phyloP scores from a whole-genome alignment of 2,329 filamentous ascomycete genomes.

The Bipolaris zeicola region DNA sequence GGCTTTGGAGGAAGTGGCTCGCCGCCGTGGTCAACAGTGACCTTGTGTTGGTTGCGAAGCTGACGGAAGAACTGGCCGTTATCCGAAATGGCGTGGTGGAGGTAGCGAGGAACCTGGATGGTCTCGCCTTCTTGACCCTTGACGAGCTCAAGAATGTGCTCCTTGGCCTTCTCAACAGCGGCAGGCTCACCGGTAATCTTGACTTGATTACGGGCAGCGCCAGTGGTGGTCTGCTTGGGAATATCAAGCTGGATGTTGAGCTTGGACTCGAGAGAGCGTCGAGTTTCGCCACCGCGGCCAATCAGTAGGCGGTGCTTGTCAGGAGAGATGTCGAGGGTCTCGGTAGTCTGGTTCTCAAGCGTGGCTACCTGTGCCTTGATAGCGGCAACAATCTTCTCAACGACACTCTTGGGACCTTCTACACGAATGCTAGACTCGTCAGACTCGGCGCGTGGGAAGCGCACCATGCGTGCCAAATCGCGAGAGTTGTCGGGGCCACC shows the following conservation, averaged over 20 bases:
- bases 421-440: conserved; percentile 84
- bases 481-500: conserved; percentile 88
- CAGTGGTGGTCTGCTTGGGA: conserved; percentile 72
- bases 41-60: conserved; percentile 81
- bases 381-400: conserved; percentile 83
- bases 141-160: conserved; percentile 76
- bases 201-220: conserved; percentile 79
- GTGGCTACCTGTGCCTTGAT: conserved; percentile 84
- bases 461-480: conserved; percentile 84
- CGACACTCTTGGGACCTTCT: conserved; percentile 81
- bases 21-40: conserved; percentile 90
- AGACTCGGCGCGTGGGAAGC: conserved; percentile 88
- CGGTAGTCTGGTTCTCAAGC: conserved; percentile 80
- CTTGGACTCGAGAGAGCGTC: conserved; percentile 81
- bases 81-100: conserved; percentile 85
- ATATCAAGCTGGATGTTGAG: conserved; percentile 90
- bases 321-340: conserved; percentile 78
- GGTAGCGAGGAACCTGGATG: conserved; percentile 77
- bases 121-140: conserved; percentile 90
- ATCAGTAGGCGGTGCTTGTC: conserved; percentile 92
- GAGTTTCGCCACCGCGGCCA: conserved; percentile 85
- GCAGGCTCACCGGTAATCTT: conserved; percentile 81
- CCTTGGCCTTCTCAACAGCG: conserved; percentile 83
- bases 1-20: conserved; percentile 76
- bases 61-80: conserved; percentile 93